Evolutionary conservation across 331 rosid genomes (phyloP), one percentile per base, ranked within the genome.

Genomic region (Pyracantha coccinea): DNA sequence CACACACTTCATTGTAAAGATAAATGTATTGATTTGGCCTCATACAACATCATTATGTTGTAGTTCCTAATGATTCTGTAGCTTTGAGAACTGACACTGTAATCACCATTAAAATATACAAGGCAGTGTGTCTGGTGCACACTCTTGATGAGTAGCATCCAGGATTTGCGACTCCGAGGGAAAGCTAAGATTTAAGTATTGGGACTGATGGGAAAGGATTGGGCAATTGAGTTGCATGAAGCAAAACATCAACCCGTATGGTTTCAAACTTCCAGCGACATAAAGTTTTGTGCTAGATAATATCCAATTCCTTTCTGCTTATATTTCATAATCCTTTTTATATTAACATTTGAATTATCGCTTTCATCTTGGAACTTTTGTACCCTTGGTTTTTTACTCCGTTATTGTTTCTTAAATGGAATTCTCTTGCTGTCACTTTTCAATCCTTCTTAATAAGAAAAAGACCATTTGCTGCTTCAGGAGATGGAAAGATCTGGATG

Each of bases 401-500:
- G 5, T 6, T 27, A 13, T 25, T 57, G 67, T 57, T 29, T 41
- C 66, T 55, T 72, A 21, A 47, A 21, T 35, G 76, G 44, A 61
- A 32, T 20, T 58, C 60, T 72, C 60, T 72, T 76, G 32, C 64
- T 69, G 11, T 41, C 63, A n/a, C 24, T 24, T 29, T 60, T 17
- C 55, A 24, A 55, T 4, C 35, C 47, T 77, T 75, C 47, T 38
- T 84, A 67, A 78, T 75, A 59, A 72, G 75, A 66, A 62, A 23
- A 72, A 47, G 21, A 5, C 80, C 45, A 59, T 79, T 71, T 89
- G 77, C 60, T 71, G 20, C 83, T 68, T 69, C 83, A 93, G 98
- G 98, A 93, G 77, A 84, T 93, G 97, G 96, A 87, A 82, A 85
- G 71, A 86, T 87, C 96, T 21, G 91, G 92, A 66, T 86, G 85